Evolutionary conservation across 2,329 filamentous ascomycete genomes (phyloP).

Genomic region (Orbilia blumenaviensis): DNA sequence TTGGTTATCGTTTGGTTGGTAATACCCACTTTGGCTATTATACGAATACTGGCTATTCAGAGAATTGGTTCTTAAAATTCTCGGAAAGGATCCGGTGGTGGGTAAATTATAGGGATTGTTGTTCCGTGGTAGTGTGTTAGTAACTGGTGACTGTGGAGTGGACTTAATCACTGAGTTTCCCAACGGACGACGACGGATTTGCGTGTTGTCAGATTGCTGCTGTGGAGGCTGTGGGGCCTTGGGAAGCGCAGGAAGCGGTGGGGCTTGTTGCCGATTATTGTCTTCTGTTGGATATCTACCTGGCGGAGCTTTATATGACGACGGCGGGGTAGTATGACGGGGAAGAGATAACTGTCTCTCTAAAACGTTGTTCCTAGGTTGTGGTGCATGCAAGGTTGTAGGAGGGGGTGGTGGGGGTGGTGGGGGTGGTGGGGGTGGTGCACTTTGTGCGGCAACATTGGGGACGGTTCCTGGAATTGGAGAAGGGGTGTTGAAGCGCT

Average conservation of each 20-base stretch:
- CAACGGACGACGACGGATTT: slow-evolving; percentile 35
- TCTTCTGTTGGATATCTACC: slow-evolving; percentile 37
- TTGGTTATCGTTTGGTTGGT: slow-evolving; percentile 18
- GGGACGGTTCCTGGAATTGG: background rate
- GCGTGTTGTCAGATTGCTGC: background rate
- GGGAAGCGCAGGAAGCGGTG: background rate
- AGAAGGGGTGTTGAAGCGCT: slow-evolving; percentile 43
- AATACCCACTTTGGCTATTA: slow-evolving; percentile 26
- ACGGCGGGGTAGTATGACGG: slow-evolving; percentile 39
- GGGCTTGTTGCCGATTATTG: slow-evolving; percentile 3
- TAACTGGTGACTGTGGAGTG: slow-evolving; percentile 29
- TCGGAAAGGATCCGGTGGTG: background rate
- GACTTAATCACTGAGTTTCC: slow-evolving; percentile 39
- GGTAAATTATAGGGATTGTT: background rate
- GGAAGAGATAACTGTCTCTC: slow-evolving; percentile 39
- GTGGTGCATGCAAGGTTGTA: slow-evolving; percentile 13
- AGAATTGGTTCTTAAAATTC: slow-evolving; percentile 36
- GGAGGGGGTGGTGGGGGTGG: slow-evolving; percentile 22
- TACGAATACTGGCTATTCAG: slow-evolving; percentile 45
- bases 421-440: background rate
- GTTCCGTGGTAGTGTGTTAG: background rate
- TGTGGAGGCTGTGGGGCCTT: background rate
- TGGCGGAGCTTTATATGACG: slow-evolving; percentile 42
- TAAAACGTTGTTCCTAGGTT: slow-evolving; percentile 13
- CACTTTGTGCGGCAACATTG: background rate